A percentile compares a stretch with the other conserved stretches of the same genome.
Conservation (phyloP, 768 basidiomycete genomes). For the Pholiota molesta region DNA sequence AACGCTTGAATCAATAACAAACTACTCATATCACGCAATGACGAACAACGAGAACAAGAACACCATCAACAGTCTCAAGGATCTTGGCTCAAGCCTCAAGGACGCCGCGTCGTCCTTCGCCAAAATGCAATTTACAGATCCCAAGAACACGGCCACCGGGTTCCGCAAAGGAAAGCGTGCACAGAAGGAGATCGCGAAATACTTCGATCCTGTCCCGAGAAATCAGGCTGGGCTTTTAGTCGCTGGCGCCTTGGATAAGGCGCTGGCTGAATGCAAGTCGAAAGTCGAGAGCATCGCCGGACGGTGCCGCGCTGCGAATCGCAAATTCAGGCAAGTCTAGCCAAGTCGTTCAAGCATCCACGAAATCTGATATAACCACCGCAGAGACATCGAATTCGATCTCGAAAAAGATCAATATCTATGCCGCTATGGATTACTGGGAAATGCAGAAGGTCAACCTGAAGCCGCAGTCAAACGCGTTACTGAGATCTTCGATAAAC, state of each 20-base stretch:
- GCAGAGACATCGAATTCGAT: slow-evolving; percentile 7
- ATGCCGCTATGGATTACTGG: slow-evolving; percentile 1
- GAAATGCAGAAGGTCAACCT: neutral
- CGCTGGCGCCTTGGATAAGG: slow-evolving; percentile 51
- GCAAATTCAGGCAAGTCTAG: slow-evolving; percentile 46
- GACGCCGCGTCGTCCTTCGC: slow-evolving; percentile 1
- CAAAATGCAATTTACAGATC: slow-evolving; percentile 5
- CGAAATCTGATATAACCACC: slow-evolving; percentile 1
- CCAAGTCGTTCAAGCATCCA: too few species aligned
- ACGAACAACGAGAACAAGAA: neutral
- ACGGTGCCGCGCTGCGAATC: slow-evolving; percentile 48
- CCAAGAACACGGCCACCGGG: neutral
- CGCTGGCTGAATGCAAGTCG: slow-evolving; percentile 46
- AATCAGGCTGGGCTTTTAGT: slow-evolving; percentile 47
- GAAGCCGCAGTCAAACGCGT: slow-evolving; percentile 5
- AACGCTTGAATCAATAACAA: neutral
- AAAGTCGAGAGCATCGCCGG: slow-evolving; percentile 49
- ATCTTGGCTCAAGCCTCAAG: neutral
- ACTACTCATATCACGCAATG: neutral
- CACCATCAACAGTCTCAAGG: neutral
- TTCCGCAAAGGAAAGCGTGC: slow-evolving; percentile 1
- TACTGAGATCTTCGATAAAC: slow-evolving; percentile 9
- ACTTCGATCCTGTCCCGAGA: slow-evolving; percentile 28
- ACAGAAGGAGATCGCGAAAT: slow-evolving; percentile 9
- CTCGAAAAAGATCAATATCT: slow-evolving; percentile 5